Evolutionary conservation across 768 basidiomycete genomes (phyloP), one percentile per base, ranked within the genome.

Genomic region (Termitomyces sp.): DNA sequence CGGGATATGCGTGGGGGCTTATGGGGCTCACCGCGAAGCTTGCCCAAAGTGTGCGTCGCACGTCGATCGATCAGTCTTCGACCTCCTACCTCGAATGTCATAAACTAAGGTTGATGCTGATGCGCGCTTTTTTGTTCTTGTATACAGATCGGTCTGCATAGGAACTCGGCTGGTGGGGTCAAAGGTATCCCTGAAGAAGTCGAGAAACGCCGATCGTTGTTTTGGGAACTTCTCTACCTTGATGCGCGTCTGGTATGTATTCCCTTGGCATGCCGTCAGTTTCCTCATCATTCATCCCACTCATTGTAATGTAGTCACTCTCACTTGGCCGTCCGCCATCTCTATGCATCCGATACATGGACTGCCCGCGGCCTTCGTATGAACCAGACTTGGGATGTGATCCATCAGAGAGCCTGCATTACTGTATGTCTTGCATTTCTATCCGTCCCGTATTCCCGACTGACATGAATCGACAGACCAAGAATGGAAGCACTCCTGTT

Each of bases 141-240:
- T 26, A 12, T 27, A n/a, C 32, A 60, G 58, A 60, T 64, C 41
- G 62, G 58, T 14, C 44, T 63, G 37, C 65, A 61, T 59, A 61
- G 86, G 39, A 84, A 85, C 69, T 75, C 79, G 31, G 51, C 57
- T 22, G 81, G 81, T 46, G 80, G 82, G 63, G 81, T 81, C 51
- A 86, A 87, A 66, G 78, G 87, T 48, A 85, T 85, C 43, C 85
- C 84, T 24, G 85, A 88, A 64, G 87, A 87, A 66, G 77, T 85
- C 1, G 86, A 88, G 62, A 84, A 83, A 67, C 79, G 86, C 59
- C 76, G 84, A 61, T 81, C 82, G 61, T 73, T 88, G 52, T 85
- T 85, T 66, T 89, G 86, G 86, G 86, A 88, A 63, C 71, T 88
- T 55, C 72, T 87, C 56, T 81, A 83, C 65, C 71, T 88, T 58